phyloP scores from a whole-genome alignment of 192 early-diverging fungal species.

The Dissophora ornata region DNA sequence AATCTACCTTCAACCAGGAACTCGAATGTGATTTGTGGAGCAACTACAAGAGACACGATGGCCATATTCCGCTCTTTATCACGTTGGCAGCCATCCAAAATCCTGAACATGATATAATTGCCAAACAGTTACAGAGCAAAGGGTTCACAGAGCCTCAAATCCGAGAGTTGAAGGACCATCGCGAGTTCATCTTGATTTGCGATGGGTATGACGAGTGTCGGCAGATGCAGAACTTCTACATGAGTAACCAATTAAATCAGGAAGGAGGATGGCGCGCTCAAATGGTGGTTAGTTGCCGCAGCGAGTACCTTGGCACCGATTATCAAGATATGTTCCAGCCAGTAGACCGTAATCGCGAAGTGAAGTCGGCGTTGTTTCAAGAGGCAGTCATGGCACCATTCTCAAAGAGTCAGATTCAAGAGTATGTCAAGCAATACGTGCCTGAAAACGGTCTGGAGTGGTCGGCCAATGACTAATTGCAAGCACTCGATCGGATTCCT shows the following conservation, averaged over 20 bases:
- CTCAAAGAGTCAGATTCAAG: not conserved
- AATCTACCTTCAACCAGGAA: constrained; percentile 3
- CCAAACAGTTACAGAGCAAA: not conserved
- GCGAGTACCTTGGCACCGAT: not conserved
- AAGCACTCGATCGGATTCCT: not conserved
- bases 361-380: not conserved
- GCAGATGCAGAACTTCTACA: not conserved
- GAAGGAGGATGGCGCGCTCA: not conserved
- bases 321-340: not conserved
- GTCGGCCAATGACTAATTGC: constrained; percentile 8
- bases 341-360: not conserved
- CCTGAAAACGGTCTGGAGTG: not conserved
- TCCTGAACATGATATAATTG: constrained; percentile 8
- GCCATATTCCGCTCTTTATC: constrained; percentile 5
- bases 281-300: constrained; percentile 15
- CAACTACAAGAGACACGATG: not conserved
- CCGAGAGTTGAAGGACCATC: not conserved
- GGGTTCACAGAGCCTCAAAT: constrained; percentile 5
- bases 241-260: not conserved
- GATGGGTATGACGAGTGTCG: constrained; percentile 21
- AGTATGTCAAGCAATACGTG: not conserved
- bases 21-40: constrained; percentile 9
- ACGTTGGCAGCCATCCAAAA: not conserved
- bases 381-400: constrained; percentile 8
- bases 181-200: constrained; percentile 2